Conservation (phyloP, 2,329 filamentous ascomycete genomes). For the Cercospora canescens region DNA sequence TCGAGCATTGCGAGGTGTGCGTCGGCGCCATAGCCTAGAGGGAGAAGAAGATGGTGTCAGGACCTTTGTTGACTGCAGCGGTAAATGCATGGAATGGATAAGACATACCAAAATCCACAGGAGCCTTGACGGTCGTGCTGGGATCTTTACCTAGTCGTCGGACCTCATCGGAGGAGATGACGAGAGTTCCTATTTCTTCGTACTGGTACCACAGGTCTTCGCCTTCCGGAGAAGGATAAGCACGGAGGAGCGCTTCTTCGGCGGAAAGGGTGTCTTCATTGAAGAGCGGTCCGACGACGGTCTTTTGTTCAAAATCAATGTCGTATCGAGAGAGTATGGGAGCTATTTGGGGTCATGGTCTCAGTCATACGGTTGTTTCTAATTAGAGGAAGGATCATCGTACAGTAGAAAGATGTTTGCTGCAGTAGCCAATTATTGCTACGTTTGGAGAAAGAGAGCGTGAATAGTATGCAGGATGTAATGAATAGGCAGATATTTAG, state of each 20-base stretch:
- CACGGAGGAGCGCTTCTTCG: neutral
- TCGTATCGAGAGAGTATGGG: neutral
- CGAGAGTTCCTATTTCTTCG: slow-evolving; percentile 1
- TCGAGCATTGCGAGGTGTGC: slow-evolving; percentile 5
- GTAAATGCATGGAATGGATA: neutral
- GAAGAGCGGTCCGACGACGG: slow-evolving; percentile 2
- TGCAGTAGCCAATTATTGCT: slow-evolving; percentile 2
- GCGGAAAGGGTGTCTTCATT: neutral
- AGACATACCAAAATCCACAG: neutral
- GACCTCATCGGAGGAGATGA: neutral
- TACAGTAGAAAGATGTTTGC: neutral
- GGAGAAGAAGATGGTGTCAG: neutral
- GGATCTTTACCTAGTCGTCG: neutral
- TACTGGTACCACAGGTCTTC: neutral
- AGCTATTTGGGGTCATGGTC: neutral
- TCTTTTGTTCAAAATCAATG: slow-evolving; percentile 1
- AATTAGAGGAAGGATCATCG: neutral
- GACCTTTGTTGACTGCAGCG: neutral
- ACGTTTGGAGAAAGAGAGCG: neutral
- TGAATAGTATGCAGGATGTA: neutral
- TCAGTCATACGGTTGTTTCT: neutral
- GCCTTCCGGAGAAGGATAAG: neutral
- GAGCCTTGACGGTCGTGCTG: neutral
- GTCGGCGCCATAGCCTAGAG: neutral
- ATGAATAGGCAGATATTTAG: neutral